Base-by-base conservation (phyloP, 768 basidiomycete species). In the Amanita rimosa region DNA sequence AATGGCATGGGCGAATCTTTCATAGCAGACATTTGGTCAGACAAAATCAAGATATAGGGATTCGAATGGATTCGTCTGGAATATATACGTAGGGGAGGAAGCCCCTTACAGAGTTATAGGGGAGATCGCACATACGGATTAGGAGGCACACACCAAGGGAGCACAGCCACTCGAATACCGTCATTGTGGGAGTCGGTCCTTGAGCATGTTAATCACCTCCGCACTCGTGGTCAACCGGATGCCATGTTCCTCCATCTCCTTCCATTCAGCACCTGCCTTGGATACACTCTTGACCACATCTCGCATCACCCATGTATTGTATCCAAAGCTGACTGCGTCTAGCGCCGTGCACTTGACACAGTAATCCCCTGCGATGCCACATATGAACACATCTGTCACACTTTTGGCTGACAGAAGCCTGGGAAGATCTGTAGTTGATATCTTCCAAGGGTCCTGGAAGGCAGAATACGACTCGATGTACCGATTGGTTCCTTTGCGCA, bases 401-500 rank as follows among this genome's bases (percentile, higher is more conserved):
- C 60, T 65, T 36, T 67, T 63, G 38, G 63, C 62, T 48, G 60
- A 55, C 44, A 83, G 62, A 22, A 68, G 51, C 19, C 46, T 57
- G 44, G 70, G 68, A n/a, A 83, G 71, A 6, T 69, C 67, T 7
- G 77, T 79, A 49, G 65, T 60, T 44, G 65, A 52, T 48, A 67
- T 64, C 21, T 67, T 68, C 68, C 77, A 75, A 37, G 75, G 71
- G 55, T 82, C 79, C 41, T 68, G 71, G 57, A 91, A 91, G 1
- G 83, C 87, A n/a, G 83, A 86, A 58, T 92, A 92, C 37, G 80
- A 80, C 59, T 92, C 89, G 54, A 89, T 70, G 27, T 67, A 68
- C 1, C 60, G 60, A 52, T 87, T 66, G 4, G 60, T 68, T 35
- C 84, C 85, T 67, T 82, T 81, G 49, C 64, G 62, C 13, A 75